Conservation (phyloP, 2,329 filamentous ascomycete species). For the Pseudogymnoascus sp. region DNA sequence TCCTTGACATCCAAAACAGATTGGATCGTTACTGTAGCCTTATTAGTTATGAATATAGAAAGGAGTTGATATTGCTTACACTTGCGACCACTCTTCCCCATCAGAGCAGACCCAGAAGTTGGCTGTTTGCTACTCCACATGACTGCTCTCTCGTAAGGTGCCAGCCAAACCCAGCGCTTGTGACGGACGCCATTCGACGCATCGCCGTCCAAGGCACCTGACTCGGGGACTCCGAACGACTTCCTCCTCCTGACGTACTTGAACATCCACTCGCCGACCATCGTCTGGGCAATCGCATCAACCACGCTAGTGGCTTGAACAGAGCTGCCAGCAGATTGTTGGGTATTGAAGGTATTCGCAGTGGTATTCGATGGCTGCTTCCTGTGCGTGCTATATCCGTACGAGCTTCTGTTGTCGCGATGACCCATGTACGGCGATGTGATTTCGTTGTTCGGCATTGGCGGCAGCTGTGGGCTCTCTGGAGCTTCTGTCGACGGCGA, state of each 20-base stretch:
- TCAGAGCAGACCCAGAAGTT: slow-evolving; percentile 72
- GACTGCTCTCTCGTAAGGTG: slow-evolving; percentile 89
- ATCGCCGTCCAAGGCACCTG: slow-evolving; percentile 60
- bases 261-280: slow-evolving; percentile 98
- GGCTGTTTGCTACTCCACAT: slow-evolving; percentile 99
- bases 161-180: slow-evolving; percentile 97
- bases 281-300: slow-evolving; percentile 93
- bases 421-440: slow-evolving; percentile 45
- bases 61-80: slow-evolving; percentile 50
- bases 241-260: slow-evolving; percentile 83
- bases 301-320: slow-evolving; percentile 73
- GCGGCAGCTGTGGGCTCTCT: slow-evolving; percentile 64
- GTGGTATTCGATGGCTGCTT: slow-evolving; percentile 55
- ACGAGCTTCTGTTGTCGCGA: slow-evolving; percentile 30
- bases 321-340: slow-evolving; percentile 47
- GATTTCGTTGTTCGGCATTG: slow-evolving; percentile 65
- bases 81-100: slow-evolving; percentile 93
- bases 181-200: slow-evolving; percentile 60
- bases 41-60: slow-evolving; percentile 12
- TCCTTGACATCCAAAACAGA: slow-evolving; percentile 97
- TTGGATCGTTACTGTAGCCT: slow-evolving; percentile 72
- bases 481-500: slow-evolving; percentile 60
- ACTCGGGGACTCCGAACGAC: slow-evolving; percentile 75
- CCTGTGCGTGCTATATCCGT: slow-evolving; percentile 40
- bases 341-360: slow-evolving; percentile 21